Evolutionary conservation across 2,329 filamentous ascomycete genomes (phyloP).

Genomic region (Mollisia scopiformis): DNA sequence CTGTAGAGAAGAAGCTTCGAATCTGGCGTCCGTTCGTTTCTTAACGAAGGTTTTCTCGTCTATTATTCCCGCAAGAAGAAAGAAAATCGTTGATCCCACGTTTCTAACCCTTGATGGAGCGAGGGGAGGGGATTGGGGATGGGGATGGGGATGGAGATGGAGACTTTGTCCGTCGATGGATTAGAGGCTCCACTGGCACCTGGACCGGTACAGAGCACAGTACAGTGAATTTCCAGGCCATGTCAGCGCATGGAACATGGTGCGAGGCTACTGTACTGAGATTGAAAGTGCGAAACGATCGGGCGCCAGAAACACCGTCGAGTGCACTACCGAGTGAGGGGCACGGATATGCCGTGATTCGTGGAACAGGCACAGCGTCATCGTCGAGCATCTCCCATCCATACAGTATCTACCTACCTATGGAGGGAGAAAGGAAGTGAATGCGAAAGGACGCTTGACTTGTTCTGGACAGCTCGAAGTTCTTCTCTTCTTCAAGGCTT

Average conservation of each 20-base stretch:
- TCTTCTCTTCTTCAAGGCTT: too few relatives aligned
- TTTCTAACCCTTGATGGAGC: not conserved
- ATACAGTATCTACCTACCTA: too few relatives aligned
- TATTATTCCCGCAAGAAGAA: constrained; percentile 27
- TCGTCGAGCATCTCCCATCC: not conserved
- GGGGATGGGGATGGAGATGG: not conserved
- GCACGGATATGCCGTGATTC: constrained; percentile 27
- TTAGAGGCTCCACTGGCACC: not conserved
- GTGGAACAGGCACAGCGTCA: constrained; percentile 12
- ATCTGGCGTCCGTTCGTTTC: too few relatives aligned
- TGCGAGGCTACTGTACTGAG: not conserved
- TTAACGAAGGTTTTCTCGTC: constrained; percentile 16
- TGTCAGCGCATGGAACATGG: not conserved
- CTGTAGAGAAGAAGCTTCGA: constrained; percentile 11
- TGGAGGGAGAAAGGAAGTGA: too few relatives aligned
- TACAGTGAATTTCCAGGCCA: not conserved
- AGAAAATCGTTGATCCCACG: constrained; percentile 18
- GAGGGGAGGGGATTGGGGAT: not conserved
- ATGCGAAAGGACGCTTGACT: not conserved
- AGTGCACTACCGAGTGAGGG: constrained; percentile 23
- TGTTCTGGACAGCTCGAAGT: too few relatives aligned
- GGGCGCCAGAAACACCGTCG: constrained; percentile 5
- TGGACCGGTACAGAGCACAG: not conserved
- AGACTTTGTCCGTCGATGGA: not conserved
- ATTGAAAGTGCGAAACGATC: constrained; percentile 9